Evolutionary conservation across 2,329 filamentous ascomycete species (phyloP).

Genomic region (Alternaria novae-zelandiae): DNA sequence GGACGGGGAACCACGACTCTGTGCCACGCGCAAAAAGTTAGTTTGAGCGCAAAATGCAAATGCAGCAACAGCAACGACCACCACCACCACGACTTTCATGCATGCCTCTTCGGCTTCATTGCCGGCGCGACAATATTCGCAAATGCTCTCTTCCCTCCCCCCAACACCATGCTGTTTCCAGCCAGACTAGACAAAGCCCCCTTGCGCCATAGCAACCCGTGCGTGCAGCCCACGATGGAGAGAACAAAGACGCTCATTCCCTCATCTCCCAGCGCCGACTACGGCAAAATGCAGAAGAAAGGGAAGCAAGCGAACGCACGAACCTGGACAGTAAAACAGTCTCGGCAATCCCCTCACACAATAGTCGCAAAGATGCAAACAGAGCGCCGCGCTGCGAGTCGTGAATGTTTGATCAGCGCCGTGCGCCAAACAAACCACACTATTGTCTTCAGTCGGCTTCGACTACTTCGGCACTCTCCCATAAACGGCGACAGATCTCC

Average conservation of each 20-base stretch:
- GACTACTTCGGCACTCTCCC: conserved; percentile 48
- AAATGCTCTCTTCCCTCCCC: neutral
- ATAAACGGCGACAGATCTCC: conserved; percentile 50
- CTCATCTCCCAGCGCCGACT: neutral
- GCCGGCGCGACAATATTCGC: neutral
- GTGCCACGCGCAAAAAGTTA: neutral
- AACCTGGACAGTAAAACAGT: conserved; percentile 4
- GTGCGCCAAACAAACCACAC: neutral
- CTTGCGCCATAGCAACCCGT: neutral
- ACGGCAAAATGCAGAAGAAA: conserved; percentile 1
- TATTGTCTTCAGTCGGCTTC: conserved; percentile 41
- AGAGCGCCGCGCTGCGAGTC: neutral
- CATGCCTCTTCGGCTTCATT: neutral
- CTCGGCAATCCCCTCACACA: neutral
- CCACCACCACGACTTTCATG: neutral
- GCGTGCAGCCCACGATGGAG: neutral
- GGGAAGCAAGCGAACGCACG: conserved; percentile 7
- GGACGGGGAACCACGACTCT: neutral
- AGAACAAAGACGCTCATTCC: neutral
- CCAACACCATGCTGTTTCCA: neutral
- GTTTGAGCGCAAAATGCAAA: neutral
- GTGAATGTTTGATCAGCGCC: conserved; percentile 7
- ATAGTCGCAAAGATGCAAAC: conserved; percentile 7
- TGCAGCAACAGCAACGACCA: neutral
- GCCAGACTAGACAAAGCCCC: conserved; percentile 1